Conservation (phyloP, 257 asterid species). For the Nicotiana knightiana region DNA sequence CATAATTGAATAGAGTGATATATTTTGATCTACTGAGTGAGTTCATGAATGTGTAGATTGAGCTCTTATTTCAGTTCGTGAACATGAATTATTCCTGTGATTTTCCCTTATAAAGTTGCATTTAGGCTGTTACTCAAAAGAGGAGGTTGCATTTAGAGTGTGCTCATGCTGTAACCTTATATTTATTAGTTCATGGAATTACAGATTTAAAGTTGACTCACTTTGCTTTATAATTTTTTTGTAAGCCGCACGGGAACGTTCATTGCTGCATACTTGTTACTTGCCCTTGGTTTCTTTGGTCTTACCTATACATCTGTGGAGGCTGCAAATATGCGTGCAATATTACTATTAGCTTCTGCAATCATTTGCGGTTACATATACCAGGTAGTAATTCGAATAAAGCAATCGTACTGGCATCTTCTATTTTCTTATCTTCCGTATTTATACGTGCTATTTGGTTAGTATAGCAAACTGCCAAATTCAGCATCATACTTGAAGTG, state of each 20-base stretch:
- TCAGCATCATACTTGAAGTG: neutral
- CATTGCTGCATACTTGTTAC: slow-evolving; percentile 52
- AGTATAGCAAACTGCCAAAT: neutral
- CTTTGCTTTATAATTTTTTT: slow-evolving; percentile 16
- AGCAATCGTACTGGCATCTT: neutral
- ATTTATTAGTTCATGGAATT: neutral
- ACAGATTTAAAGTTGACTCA: neutral
- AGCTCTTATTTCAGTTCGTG: neutral
- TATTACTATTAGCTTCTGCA: slow-evolving; percentile 51
- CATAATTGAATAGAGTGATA: neutral
- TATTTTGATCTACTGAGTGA: neutral
- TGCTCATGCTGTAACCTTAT: neutral
- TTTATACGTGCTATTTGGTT: neutral
- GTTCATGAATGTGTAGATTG: neutral
- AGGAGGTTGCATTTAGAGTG: neutral
- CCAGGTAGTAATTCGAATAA: slow-evolving; percentile 55
- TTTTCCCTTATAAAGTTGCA: neutral
- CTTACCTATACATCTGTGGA: slow-evolving; percentile 55
- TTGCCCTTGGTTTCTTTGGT: slow-evolving; percentile 65
- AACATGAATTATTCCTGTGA: neutral
- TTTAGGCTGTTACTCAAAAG: no score
- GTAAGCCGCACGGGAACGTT: slow-evolving; percentile 73
- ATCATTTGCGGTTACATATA: slow-evolving; percentile 75
- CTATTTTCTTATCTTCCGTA: neutral
- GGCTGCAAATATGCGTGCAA: slow-evolving; percentile 52